Base-by-base conservation (phyloP, 1,284 basidiomycete species). In the Pyrrhoderma noxium region DNA sequence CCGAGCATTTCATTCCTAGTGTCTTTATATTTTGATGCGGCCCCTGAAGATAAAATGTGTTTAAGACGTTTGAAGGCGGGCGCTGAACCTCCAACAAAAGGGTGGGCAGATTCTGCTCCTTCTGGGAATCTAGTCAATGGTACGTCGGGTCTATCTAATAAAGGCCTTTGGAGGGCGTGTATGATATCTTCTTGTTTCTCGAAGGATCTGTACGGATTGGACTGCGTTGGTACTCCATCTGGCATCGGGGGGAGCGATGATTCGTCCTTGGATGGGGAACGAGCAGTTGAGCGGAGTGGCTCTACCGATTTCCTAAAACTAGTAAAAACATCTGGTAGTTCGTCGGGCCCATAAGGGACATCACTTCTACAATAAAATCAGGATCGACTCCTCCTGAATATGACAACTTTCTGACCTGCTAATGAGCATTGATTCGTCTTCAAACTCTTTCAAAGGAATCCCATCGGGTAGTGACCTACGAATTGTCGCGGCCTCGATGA, bases 1-100 rank as follows among this genome's bases (percentile, higher is more conserved):
- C 76, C 76, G 25, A 76, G 58, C 49, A 79, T 59, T 9, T 73
- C 74, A 59, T 79, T 79, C 19, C 76, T 61, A 3, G 76, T 78
- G 57, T 71, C 67, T 64, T 77, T 77, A 67, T 79, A 79, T 22
- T 59, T 60, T 19, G 60, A 65, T 27, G 64, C 64, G 52, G 4
- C 64, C 59, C 48, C 60, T 13, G 53, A 59, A 4, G 51, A 50
- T 34, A 61, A 45, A 67, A 69, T 59, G 47, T 70, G 67, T 1
- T 69, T 60, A 27, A 75, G 25, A 14, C 73, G 60, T 9, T 63
- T 58, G 3, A 71, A 57, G 22, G 65, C 73, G 3, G 65, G 47
- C 1, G 63, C 59, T 56, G 73, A 71, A 3, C 69, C 70, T 2
- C 74, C 73, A 1, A 45, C 45, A 59, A 69, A 73, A 2, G 73